These are phyloP conservation scores for Cutaneotrichosporon sp. DNA, from an alignment of 1,284 basidiomycete species.

Conservation along the genomic window DNA sequence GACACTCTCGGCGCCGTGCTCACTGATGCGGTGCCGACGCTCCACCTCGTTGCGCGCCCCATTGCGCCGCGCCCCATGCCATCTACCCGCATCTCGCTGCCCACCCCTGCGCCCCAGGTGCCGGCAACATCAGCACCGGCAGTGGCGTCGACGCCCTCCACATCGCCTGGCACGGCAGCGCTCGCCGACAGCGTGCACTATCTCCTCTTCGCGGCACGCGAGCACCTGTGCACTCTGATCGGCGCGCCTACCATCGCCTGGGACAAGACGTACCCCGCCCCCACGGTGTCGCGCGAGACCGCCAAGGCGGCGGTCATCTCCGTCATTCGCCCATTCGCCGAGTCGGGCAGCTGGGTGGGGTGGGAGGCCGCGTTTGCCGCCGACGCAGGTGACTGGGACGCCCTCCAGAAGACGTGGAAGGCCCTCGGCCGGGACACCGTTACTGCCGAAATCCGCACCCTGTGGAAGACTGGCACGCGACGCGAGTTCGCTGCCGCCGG, in stretches of 20 bases:
- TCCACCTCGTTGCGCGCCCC: conserved; percentile 44
- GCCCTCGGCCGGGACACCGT: conserved; percentile 19
- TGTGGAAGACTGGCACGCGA: conserved; percentile 33
- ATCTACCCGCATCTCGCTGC: background rate
- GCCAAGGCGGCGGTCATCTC: conserved; percentile 41
- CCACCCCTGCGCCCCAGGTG: background rate
- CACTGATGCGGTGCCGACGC: conserved; percentile 25
- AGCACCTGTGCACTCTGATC: conserved; percentile 42
- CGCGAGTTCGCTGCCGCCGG: conserved; percentile 24
- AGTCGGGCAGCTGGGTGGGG: conserved; percentile 15
- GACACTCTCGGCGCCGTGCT: conserved; percentile 40
- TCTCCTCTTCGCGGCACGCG: conserved; percentile 43
- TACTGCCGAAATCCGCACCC: conserved; percentile 22
- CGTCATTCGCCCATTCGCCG: conserved; percentile 33
- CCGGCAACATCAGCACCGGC: conserved; percentile 2
- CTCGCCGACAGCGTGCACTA: conserved; percentile 45
- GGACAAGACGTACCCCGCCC: conserved; percentile 38
- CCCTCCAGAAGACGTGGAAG: conserved; percentile 26
- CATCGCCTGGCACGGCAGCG: conserved; percentile 21
- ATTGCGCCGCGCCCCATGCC: conserved; percentile 5
- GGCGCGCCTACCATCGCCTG: conserved; percentile 30
- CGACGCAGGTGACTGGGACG: conserved; percentile 18
- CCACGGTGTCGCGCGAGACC: conserved; percentile 29
- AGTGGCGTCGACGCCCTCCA: background rate
- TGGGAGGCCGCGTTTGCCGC: conserved; percentile 39